These are phyloP conservation scores for Mycogone perniciosa DNA, from an alignment of 2,329 filamentous ascomycete species.

Conservation along the genomic window DNA sequence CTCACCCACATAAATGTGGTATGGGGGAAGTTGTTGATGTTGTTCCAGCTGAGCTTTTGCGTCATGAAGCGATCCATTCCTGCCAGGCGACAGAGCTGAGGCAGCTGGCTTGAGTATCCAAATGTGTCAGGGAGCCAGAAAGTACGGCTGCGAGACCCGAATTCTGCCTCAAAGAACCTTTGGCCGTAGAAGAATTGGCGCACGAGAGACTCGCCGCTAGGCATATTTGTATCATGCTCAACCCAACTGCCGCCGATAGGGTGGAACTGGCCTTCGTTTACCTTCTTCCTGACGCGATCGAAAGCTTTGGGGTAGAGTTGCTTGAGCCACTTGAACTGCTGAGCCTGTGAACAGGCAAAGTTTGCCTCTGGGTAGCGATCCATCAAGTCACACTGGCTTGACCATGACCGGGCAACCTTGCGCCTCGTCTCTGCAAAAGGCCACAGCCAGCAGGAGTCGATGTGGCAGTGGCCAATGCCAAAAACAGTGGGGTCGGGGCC, in stretches of 20 bases:
- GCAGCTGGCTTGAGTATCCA: slow-evolving; percentile 91
- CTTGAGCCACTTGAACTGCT: slow-evolving; percentile 98
- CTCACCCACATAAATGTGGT: slow-evolving; percentile 99
- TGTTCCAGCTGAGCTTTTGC: slow-evolving; percentile 99
- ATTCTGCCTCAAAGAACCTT: slow-evolving; percentile 87
- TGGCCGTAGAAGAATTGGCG: slow-evolving; percentile 95
- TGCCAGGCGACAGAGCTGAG: slow-evolving; percentile 87
- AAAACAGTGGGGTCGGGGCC: slow-evolving; percentile 72
- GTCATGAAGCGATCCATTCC: slow-evolving; percentile 97
- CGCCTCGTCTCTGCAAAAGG: slow-evolving; percentile 96
- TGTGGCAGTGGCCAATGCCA: slow-evolving; percentile 93
- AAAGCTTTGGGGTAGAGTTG: slow-evolving; percentile 81
- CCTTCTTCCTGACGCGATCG: slow-evolving; percentile 83
- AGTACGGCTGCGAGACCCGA: slow-evolving; percentile 79
- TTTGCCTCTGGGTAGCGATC: slow-evolving; percentile 90
- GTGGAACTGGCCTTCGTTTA: slow-evolving; percentile 85
- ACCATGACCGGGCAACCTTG: slow-evolving; percentile 94
- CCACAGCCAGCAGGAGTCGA: slow-evolving; percentile 98
- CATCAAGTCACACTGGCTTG: slow-evolving; percentile 91
- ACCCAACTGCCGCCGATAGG: slow-evolving; percentile 98
- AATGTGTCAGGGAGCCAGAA: slow-evolving; percentile 99
- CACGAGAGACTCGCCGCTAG: slow-evolving; percentile 87
- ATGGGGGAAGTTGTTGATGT: slow-evolving; percentile 98
- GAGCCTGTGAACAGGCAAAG: slow-evolving; percentile 88
- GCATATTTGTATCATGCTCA: slow-evolving; percentile 97